A percentile compares a stretch with the other conserved stretches of the same genome.
Evolutionary conservation across 257 asterid species (phyloP).

Genomic region (Scutellaria galericulata): DNA sequence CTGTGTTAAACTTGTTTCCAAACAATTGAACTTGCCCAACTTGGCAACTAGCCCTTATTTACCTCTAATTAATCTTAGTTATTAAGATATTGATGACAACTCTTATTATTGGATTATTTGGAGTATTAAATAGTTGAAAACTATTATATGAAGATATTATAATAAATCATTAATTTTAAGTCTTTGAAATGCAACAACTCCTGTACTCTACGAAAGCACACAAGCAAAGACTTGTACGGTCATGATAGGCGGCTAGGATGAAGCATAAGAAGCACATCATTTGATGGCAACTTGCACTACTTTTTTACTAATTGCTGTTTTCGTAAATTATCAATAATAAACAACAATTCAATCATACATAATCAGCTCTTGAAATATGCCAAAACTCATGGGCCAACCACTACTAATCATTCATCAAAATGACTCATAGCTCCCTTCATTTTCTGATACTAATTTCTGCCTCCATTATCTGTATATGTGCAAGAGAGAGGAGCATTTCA

Average conservation of each 20-base stretch:
- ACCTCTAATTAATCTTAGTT: too few species aligned
- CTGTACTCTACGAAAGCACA: slow-evolving; percentile 29
- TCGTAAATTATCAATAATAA: slow-evolving; percentile 14
- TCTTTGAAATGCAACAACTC: neutral
- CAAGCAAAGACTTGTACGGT: slow-evolving; percentile 20
- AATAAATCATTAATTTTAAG: neutral
- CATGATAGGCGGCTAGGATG: slow-evolving; percentile 4
- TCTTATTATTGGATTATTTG: neutral
- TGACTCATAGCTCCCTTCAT: neutral
- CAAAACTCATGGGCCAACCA: slow-evolving; percentile 28
- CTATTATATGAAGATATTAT: neutral
- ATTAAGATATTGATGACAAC: too few species aligned
- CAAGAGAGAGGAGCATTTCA: slow-evolving; percentile 37
- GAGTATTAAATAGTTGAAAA: neutral
- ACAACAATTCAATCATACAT: slow-evolving; percentile 29
- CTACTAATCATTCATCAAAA: slow-evolving; percentile 16
- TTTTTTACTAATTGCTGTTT: neutral
- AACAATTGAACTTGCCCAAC: too few species aligned
- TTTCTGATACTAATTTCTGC: slow-evolving; percentile 33
- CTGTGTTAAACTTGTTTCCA: too few species aligned
- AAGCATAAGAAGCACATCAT: neutral
- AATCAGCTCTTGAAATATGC: slow-evolving; percentile 4
- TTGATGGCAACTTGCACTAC: neutral
- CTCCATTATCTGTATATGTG: slow-evolving; percentile 44
- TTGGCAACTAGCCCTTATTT: too few species aligned